Evolutionary conservation across 73 alveolate species (phyloP).

Genomic region (Paraurostyla sp.): DNA sequence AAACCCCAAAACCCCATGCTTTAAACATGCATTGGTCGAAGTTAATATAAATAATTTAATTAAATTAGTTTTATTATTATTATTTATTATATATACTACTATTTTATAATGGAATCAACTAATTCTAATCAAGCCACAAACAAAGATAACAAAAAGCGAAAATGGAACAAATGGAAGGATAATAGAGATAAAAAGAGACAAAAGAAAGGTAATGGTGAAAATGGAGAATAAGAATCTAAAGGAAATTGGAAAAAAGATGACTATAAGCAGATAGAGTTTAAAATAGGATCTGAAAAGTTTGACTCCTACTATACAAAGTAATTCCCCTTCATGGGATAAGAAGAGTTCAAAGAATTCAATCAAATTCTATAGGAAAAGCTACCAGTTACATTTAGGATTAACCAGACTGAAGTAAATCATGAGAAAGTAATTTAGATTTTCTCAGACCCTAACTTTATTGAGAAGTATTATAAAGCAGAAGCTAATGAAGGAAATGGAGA

Average conservation of each 20-base stretch:
- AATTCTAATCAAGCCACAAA: no score
- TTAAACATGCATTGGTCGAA: no score
- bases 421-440: conserved; percentile 62
- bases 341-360: conserved; percentile 77
- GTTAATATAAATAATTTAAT: no score
- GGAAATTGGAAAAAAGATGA: conserved; percentile 27
- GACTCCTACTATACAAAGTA: conserved; percentile 67
- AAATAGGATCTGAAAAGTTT: conserved; percentile 45
- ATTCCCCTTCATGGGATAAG: conserved; percentile 65
- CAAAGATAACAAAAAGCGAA: background rate
- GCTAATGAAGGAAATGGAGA: conserved; percentile 70
- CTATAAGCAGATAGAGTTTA: conserved; percentile 13
- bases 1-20: no score
- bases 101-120: no score
- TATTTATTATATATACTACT: no score
- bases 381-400: conserved; percentile 90
- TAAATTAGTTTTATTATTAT: no score
- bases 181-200: conserved; percentile 41
- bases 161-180: background rate
- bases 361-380: conserved; percentile 71
- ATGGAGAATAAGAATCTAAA: conserved; percentile 20
- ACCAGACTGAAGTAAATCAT: conserved; percentile 48
- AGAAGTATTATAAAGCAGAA: conserved; percentile 13
- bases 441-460: conserved; percentile 52
- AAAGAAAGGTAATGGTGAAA: conserved; percentile 10